Evolutionary conservation across 2,329 filamentous ascomycete genomes (phyloP).

Genomic region (Trichoderma harzianum): DNA sequence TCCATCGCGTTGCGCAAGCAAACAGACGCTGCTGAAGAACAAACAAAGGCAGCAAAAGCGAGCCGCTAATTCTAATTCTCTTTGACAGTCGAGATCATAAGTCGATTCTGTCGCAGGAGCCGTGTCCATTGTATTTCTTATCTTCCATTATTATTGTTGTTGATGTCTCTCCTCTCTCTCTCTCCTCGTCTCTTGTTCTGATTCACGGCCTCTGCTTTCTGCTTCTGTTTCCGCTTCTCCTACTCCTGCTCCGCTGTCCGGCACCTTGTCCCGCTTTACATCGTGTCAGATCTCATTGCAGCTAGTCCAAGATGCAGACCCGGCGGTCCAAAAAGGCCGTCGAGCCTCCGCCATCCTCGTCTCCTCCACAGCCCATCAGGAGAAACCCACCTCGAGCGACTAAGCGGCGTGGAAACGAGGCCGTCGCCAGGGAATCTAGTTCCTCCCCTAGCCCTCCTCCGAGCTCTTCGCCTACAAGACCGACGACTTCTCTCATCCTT

Average conservation of each 20-base stretch:
- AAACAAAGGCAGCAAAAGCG: background rate
- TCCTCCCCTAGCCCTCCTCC: background rate
- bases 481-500: background rate
- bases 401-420: background rate
- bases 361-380: background rate
- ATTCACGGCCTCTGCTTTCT: background rate
- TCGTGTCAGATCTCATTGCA: background rate
- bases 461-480: background rate
- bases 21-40: background rate
- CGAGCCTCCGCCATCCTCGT: background rate
- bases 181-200: background rate
- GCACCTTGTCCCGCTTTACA: background rate
- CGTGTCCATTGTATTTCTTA: background rate
- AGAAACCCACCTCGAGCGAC: background rate
- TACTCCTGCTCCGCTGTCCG: background rate
- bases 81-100: background rate
- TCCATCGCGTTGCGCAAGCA: background rate
- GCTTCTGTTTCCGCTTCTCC: background rate
- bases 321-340: background rate
- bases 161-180: background rate
- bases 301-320: conserved; percentile 2
- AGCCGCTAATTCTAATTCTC: background rate
- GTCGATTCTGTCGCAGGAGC: background rate
- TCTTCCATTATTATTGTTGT: background rate
- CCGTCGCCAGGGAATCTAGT: background rate